Base-by-base conservation (phyloP, 2,329 filamentous ascomycete genomes). In the Davidsoniella australis region DNA sequence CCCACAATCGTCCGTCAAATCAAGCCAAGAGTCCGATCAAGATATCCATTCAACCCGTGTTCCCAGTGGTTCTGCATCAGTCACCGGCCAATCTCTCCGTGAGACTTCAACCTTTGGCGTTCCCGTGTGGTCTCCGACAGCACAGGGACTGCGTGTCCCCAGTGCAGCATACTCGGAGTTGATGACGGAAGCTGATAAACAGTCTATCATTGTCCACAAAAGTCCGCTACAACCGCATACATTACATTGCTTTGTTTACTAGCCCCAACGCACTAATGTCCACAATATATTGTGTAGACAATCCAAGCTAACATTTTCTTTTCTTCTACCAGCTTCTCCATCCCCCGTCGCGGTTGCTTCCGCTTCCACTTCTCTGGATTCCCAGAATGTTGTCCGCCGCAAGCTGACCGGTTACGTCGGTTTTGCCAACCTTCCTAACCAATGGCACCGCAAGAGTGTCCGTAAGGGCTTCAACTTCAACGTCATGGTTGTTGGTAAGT, bases 391-490 rank as follows among this genome's bases (percentile, higher is more conserved):
- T 65, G 89, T 98, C 60, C 85, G 91, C 68, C 80, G 91, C 68
- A 98, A 98, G 75, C 73, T 98, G 64, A 96, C 91, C 46, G 91
- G 91, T 63, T 98, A 96, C 61, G 91, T 98, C 61, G 91, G 91
- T 57, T 98, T 98, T 63, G 91, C 91, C 66, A 98, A 98, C 67
- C 70, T 98, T 64, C 91, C 91, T 56, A 98, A 98, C 72, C 91
- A 98, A 71, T 98, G 91, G 91, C 91, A 98, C 75, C 89, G 91
- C 68, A 98, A 98, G 82, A 95, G 88, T 78, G 91, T 98, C 62
- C 86, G 91, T 64, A 98, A 98, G 71, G 91, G 91, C 55, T 98
- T 98, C 78, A 98, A 96, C 78, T 98, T 98, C 76, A 98, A 98
- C 65, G 91, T 98, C 59, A 98, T 98, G 91, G 91, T 98, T 68